Conservation (phyloP, 441 rosid species). For the Isatis lusitanica region DNA sequence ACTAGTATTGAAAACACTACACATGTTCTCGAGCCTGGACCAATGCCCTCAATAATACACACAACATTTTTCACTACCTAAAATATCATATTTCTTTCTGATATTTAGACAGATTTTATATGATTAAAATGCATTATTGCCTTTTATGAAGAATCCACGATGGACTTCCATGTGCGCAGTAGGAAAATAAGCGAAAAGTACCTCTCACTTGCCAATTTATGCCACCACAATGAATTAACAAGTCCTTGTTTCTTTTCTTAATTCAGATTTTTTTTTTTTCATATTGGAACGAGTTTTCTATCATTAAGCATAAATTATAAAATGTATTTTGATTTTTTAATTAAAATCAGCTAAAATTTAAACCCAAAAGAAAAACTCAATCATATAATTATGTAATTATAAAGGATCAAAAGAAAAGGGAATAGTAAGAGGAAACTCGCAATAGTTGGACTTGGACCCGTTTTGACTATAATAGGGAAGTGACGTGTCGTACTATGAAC, state of each 20-base stretch:
- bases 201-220: not conserved
- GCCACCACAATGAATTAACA: not conserved
- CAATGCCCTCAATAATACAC: constrained; percentile 25
- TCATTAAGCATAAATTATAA: not conserved
- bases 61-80: constrained; percentile 17
- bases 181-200: constrained; percentile 15
- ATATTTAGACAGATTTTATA: not conserved
- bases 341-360: not conserved
- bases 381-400: not conserved
- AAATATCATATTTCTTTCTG: not conserved
- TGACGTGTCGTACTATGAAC: constrained; percentile 25
- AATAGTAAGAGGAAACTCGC: constrained; percentile 22
- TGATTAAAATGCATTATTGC: constrained; percentile 25
- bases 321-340: no score
- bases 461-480: constrained; percentile 26
- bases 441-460: not conserved
- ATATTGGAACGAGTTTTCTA: not conserved
- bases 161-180: constrained; percentile 12
- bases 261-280: not conserved
- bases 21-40: constrained; percentile 33
- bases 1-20: constrained; percentile 25
- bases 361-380: not conserved
- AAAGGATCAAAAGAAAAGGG: not conserved
- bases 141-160: constrained; percentile 22
- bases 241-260: not conserved